Evolutionary conservation across 208 protist genomes (phyloP), one percentile per base, ranked within the genome.

Genomic region (Wallacemonas sp.): DNA sequence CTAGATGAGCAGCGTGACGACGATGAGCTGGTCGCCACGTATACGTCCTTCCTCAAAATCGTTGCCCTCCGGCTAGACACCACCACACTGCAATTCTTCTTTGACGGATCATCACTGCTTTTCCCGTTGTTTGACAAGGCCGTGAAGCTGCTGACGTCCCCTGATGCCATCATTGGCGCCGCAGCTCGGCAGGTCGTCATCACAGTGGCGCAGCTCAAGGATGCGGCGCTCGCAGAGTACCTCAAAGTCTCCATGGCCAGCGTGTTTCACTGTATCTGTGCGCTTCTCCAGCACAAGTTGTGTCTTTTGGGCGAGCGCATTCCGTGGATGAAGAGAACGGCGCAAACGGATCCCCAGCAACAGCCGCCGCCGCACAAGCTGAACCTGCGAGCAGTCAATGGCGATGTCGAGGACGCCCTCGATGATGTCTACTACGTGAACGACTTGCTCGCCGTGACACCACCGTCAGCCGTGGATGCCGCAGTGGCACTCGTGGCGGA

Each of bases 351-450:
- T n/a, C 41, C 6, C 19, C 41, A 21, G 17, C 41, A 19, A 9
- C 19, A n/a, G 9, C 1, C 41, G 19, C 9, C 41, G 1, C 22
- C 41, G 19, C 10, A 12, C 26, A 19, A 19, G 30, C 32, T 57
- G 30, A 57, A 57, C 29, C 9, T 57, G 37, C n/a, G 26, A 48
- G 50, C 63, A 22, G 10, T 87, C 13, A 59, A 48, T 21, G 62
- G 55, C 33, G 53, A 39, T 8, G 38, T 92, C 39, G 91, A 96
- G 45, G 86, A 93, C 65, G 55, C 90, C 32, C 68, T 94, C 62
- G 91, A 96, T 52, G 86, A 94, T 42, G 55, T 89, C 2, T 80
- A 88, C 59, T 96, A 93, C 61, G 24, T 94, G 19, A 94, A 93
- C 68, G 91, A 96, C 50, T 65, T 96, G 15, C 79, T 76, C 59